These are phyloP conservation scores for Penicillium riverlandense DNA, from an alignment of 495 filamentous ascomycete species.

Conservation along the genomic window DNA sequence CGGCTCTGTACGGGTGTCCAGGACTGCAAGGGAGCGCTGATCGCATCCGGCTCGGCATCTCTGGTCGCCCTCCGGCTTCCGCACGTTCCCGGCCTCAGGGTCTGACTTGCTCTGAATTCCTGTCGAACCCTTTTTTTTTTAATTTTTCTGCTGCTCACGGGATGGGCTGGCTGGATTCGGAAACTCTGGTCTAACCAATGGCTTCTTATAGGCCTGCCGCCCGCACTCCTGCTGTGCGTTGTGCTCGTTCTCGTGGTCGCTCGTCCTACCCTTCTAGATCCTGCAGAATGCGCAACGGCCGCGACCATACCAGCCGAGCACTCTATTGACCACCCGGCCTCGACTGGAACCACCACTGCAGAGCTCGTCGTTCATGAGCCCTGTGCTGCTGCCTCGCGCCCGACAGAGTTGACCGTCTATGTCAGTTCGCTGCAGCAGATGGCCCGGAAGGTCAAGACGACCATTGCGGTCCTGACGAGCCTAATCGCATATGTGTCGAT, in stretches of 20 bases:
- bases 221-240: slow-evolving; percentile 6
- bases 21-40: slow-evolving; percentile 1
- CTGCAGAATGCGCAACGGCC: slow-evolving; percentile 10
- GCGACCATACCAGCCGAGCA: neutral
- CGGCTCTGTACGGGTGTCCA: slow-evolving; percentile 2
- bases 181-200: slow-evolving; percentile 14
- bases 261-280: slow-evolving; percentile 9
- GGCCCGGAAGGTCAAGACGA: slow-evolving; percentile 30
- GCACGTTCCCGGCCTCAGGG: slow-evolving; percentile 17
- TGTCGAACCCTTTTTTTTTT: slow-evolving; percentile 3
- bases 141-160: slow-evolving; percentile 9
- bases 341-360: slow-evolving; percentile 3
- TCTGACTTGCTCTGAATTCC: slow-evolving; percentile 6
- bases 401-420: slow-evolving; percentile 12
- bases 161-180: slow-evolving; percentile 16
- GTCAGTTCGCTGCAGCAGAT: slow-evolving; percentile 30
- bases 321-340: slow-evolving; percentile 15
- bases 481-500: slow-evolving; percentile 41
- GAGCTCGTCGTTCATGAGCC: slow-evolving; percentile 11
- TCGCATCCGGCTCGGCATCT: slow-evolving; percentile 11
- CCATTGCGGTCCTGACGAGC: slow-evolving; percentile 32
- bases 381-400: neutral
- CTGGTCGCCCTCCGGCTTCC: slow-evolving; percentile 11
- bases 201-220: slow-evolving; percentile 11
- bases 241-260: slow-evolving; percentile 8